Base-by-base conservation (phyloP, 139 green algal genomes). In the Micractinium sp. region DNA sequence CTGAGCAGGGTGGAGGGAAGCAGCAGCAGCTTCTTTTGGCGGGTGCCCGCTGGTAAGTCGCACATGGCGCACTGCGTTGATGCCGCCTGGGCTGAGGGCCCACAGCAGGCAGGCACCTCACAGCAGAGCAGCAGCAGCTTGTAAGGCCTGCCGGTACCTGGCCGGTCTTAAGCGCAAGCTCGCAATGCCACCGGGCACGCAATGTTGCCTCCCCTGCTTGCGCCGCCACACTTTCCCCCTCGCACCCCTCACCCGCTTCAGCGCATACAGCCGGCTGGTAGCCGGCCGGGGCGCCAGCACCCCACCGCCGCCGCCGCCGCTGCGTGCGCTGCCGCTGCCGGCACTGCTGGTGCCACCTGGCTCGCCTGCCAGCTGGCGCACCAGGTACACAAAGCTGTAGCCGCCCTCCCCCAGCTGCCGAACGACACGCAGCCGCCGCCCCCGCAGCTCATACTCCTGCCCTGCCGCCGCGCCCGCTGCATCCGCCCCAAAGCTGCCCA, bases 341-440 rank as follows among this genome's bases (percentile, higher is more conserved):
- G 39, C 81, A 15, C 18, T 20, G 56, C 0, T 41, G 71, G 36
- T 20, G 38, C 38, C 76, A 22, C 14, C 83, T 87, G 82, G 29
- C 71, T 38, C 85, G 47, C 47, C 47, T 0, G 90, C 83, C 38
- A 96, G 56, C 87, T 93, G 90, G 69, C 90, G 85, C 9, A 94
- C 96, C 7, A 98, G 88, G 56, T 95, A 96, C 1, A 98, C 96
- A 69, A 97, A 96, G 12, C 93, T 94, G 60, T 97, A 98, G 13
- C 96, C 96, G 38, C 96, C 96, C 86, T 98, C 96, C 13, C 94
- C 96, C 23, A 98, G 87, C 93, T 94, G 89, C 18, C 79, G 75
- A 2, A 92, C 3, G 18, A 94, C 63, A 0, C 78, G 74, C 22
- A 94, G 88, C n/a, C 88, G 87, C 12, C 93, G 79, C 39, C 39